Conservation (phyloP, 805 yeast species). For the Middelhovenomyces tepae region DNA sequence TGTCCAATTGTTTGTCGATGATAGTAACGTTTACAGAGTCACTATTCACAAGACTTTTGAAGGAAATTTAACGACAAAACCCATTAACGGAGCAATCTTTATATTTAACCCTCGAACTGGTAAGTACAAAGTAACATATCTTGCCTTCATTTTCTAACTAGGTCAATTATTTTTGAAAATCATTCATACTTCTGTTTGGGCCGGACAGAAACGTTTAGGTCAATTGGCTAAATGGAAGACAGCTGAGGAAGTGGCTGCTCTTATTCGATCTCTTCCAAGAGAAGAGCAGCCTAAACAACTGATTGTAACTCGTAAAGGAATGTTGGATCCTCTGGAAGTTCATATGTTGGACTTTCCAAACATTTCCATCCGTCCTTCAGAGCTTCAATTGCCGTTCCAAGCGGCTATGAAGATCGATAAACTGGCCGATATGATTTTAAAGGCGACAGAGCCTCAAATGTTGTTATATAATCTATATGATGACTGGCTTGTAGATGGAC, state of each 20-base stretch:
- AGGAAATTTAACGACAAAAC: slow-evolving; percentile 86
- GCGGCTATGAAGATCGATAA: slow-evolving; percentile 78
- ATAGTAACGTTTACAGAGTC: slow-evolving; percentile 88
- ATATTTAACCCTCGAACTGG: slow-evolving; percentile 81
- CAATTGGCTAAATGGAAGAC: slow-evolving; percentile 97
- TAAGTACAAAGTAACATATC: slow-evolving; percentile 1
- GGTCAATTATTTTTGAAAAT: slow-evolving; percentile 80
- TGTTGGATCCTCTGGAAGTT: slow-evolving; percentile 90
- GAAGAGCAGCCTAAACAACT: slow-evolving; percentile 94
- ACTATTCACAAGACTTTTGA: slow-evolving; percentile 85
- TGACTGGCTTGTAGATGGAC: slow-evolving; percentile 62
- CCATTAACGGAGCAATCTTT: slow-evolving; percentile 87
- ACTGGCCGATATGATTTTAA: slow-evolving; percentile 64
- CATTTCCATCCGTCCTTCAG: slow-evolving; percentile 81
- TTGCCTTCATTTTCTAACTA: background rate
- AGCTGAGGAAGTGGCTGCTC: slow-evolving; percentile 93
- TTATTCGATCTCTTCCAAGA: slow-evolving; percentile 76
- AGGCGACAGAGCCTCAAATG: slow-evolving; percentile 91
- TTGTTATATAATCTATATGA: slow-evolving; percentile 84
- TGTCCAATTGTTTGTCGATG: slow-evolving; percentile 81
- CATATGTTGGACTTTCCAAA: slow-evolving; percentile 97
- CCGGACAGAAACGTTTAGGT: slow-evolving; percentile 89
- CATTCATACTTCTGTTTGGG: slow-evolving; percentile 91
- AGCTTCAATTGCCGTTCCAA: slow-evolving; percentile 80
- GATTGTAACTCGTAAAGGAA: slow-evolving; percentile 82